Evolutionary conservation across 2,329 filamentous ascomycete species (phyloP).

Genomic region (Fusarium fujikuroi): DNA sequence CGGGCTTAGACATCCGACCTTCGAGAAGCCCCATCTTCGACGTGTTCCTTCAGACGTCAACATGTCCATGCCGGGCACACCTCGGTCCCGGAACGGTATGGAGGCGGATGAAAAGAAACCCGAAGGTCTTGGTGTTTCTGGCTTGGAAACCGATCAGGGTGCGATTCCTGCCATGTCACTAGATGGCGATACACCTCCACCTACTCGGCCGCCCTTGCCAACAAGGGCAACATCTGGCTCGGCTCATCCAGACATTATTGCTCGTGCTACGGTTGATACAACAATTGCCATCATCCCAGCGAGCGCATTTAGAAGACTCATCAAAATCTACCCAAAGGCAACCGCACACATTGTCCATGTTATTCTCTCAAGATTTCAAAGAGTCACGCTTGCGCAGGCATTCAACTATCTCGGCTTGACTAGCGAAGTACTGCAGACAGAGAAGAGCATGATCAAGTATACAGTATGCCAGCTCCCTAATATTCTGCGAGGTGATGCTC

Average conservation of each 20-base stretch:
- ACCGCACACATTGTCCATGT: constrained; percentile 98
- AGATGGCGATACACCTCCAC: constrained; percentile 57
- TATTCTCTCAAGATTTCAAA: constrained; percentile 91
- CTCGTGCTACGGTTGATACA: constrained; percentile 94
- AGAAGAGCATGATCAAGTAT: constrained; percentile 93
- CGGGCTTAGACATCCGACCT: constrained; percentile 46
- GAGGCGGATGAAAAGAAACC: constrained; percentile 29
- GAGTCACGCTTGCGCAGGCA: constrained; percentile 93
- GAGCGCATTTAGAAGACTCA: constrained; percentile 91
- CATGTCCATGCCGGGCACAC: constrained; percentile 54
- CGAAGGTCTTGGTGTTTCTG: constrained; percentile 17
- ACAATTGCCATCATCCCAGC: constrained; percentile 99
- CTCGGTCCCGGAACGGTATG: constrained; percentile 48
- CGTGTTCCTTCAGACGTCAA: constrained; percentile 35
- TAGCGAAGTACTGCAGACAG: constrained; percentile 89
- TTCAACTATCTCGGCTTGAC: constrained; percentile 94
- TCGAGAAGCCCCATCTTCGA: constrained; percentile 32
- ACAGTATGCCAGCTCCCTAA: constrained; percentile 93
- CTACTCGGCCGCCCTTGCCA: constrained; percentile 52
- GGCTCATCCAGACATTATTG: constrained; percentile 95
- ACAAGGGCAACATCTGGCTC: constrained; percentile 71
- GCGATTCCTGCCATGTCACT: constrained; percentile 81
- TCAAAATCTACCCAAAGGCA: constrained; percentile 93
- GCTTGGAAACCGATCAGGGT: constrained; percentile 47
- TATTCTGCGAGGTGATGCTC: constrained; percentile 82